Evolutionary conservation across 805 yeast genomes (phyloP).

Genomic region (Nakazawaea holstii): DNA sequence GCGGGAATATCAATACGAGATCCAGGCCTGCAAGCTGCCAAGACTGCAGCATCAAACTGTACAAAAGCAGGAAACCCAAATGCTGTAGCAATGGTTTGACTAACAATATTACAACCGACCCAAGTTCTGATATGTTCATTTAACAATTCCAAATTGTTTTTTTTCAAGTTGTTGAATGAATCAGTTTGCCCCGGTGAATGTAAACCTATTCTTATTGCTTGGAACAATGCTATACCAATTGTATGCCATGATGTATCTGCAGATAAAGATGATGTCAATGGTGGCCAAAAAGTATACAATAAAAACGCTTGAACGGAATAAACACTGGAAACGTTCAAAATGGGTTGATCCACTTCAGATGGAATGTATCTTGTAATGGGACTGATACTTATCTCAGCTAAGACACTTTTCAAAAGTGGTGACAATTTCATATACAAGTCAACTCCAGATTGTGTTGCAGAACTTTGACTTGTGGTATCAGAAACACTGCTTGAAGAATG

Average conservation of each 20-base stretch:
- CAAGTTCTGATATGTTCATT: conserved; percentile 85
- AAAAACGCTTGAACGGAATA: conserved; percentile 92
- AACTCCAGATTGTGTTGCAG: conserved; percentile 21
- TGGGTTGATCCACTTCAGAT: conserved; percentile 72
- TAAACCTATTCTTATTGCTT: conserved; percentile 86
- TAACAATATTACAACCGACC: conserved; percentile 88
- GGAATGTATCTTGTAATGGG: conserved; percentile 86
- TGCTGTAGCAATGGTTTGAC: conserved; percentile 85
- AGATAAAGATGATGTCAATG: conserved; percentile 86
- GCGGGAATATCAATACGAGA: conserved; percentile 44
- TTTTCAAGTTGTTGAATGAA: conserved; percentile 40
- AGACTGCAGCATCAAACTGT: conserved; percentile 69
- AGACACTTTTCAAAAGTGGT: conserved; percentile 63
- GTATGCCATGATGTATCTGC: conserved; percentile 97
- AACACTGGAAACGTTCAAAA: conserved; percentile 83
- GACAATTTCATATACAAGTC: conserved; percentile 56
- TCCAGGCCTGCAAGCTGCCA: conserved; percentile 46
- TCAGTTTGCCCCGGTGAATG: conserved; percentile 64
- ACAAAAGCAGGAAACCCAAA: conserved; percentile 95
- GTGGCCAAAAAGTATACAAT: conserved; percentile 92
- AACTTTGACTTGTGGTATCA: conserved; percentile 22
- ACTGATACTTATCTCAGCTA: conserved; percentile 84
- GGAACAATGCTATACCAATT: conserved; percentile 87
- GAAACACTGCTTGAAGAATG: conserved; percentile 16
- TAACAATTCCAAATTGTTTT: conserved; percentile 40